Evolutionary conservation across 108 stramenopile species (phyloP), one percentile per base, ranked within the genome.

Genomic region (Skeletonema grethae): DNA sequence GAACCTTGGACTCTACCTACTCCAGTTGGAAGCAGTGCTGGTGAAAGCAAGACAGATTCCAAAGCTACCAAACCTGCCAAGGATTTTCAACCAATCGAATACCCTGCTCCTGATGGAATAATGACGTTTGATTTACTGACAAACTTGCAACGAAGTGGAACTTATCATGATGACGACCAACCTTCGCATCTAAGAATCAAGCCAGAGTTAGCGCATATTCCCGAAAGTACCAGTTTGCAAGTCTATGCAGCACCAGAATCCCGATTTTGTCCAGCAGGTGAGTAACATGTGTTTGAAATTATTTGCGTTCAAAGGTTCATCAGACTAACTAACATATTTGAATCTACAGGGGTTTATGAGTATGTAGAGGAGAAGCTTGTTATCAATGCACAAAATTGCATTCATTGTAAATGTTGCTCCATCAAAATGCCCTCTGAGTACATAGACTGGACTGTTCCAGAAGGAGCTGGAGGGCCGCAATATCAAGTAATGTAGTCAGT

Each of bases 391-490:
- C 90, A 98, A 74, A 99, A 99, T 72, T 99, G 99, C 75, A 87
- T 99, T 38, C 99, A 99, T 76, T 99, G 99, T 87, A 99, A 99
- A 75, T 96, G 95, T 73, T 99, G 99, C 86, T 91, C 94, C 61
- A 99, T 99, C 84, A 99, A 99, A 79, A 99, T 92, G 95, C 99
- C 98, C 1, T 48, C 85, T 15, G 96, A 99, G 83, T 99, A 97
- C 77, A 98, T 99, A 75, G 67, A 97, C 28, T 99, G 99, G 99
- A 97, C 97, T 15, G 99, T 99, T 4, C 99, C 99, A 3, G 99
- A 99, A 82, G 98, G 98, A 13, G 98, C 97, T 8, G 99, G 99
- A 7, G 99, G 99, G 16, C 99, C 98, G 20, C 90, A 93, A 60
- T 99, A 99, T 82, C 95, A 97, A 72, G 77, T 97, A 43, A 98